These are phyloP conservation scores for Starmerella sirachaensis DNA, from an alignment of 805 yeast genomes.

Conservation along the genomic window DNA sequence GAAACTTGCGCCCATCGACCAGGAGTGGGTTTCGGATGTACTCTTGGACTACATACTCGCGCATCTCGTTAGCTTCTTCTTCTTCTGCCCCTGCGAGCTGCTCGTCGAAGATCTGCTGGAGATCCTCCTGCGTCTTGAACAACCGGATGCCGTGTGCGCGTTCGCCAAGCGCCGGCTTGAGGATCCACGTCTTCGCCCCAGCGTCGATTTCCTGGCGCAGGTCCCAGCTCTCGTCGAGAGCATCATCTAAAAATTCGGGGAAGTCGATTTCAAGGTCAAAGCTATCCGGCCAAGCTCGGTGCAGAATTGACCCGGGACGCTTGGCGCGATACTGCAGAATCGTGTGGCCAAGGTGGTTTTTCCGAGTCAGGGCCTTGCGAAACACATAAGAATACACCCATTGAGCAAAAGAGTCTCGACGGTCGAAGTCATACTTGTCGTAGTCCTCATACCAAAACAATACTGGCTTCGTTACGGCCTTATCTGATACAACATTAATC, in stretches of 20 bases:
- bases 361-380: conserved; percentile 81
- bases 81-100: conserved; percentile 65
- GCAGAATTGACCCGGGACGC: conserved; percentile 54
- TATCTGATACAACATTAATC: not conserved
- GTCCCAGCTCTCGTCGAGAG: conserved; percentile 86
- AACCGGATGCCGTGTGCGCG: conserved; percentile 90
- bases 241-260: conserved; percentile 90
- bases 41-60: conserved; percentile 85
- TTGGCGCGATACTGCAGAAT: conserved; percentile 64
- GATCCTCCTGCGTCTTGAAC: conserved; percentile 63
- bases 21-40: conserved; percentile 62
- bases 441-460: conserved; percentile 75
- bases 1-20: conserved; percentile 67
- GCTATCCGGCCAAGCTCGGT: conserved; percentile 55
- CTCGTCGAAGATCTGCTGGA: conserved; percentile 72
- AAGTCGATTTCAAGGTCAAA: conserved; percentile 80
- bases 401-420: conserved; percentile 12
- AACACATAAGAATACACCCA: conserved; percentile 45
- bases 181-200: conserved; percentile 61
- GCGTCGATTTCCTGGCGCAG: conserved; percentile 62
- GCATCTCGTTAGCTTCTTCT: conserved; percentile 46
- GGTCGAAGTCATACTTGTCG: conserved; percentile 73
- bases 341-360: conserved; percentile 78
- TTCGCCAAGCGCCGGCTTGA: conserved; percentile 95
- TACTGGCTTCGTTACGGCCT: not conserved